These are phyloP conservation scores for Mycosarcoma mackinlayi DNA, from an alignment of 1,284 basidiomycete species.

Conservation along the genomic window DNA sequence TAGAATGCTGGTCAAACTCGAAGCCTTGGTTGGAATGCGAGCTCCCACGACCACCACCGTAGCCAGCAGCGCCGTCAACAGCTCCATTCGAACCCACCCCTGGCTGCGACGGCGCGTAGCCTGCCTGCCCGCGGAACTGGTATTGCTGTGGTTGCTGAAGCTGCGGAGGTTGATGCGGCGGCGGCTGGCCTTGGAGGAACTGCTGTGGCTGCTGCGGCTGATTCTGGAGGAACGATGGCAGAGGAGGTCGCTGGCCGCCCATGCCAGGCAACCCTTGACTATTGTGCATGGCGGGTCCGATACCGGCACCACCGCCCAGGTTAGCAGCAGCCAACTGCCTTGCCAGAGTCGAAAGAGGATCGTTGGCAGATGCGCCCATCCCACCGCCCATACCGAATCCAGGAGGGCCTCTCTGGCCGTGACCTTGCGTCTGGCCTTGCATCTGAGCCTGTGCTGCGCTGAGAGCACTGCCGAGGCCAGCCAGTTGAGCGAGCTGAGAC, in stretches of 20 bases:
- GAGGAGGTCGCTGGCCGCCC: conserved; percentile 23
- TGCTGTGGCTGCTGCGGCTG: conserved; percentile 28
- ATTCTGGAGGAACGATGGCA: conserved; percentile 35
- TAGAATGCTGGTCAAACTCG: conserved; percentile 26
- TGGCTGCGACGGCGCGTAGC: conserved; percentile 9
- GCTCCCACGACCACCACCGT: conserved; percentile 12
- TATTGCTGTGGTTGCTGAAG: conserved; percentile 11
- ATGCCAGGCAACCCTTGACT: conserved; percentile 10
- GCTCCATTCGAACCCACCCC: conserved; percentile 15
- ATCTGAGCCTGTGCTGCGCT: conserved; percentile 49
- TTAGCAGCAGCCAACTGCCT: conserved; percentile 52
- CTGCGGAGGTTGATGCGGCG: conserved; percentile 19
- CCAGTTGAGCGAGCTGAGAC: conserved; percentile 54
- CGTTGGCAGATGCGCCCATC: conserved; percentile 23
- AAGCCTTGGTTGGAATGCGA: conserved; percentile 31
- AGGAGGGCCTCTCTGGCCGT: conserved; percentile 13
- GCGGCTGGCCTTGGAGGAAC: conserved; percentile 2
- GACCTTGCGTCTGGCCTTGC: conserved; percentile 32
- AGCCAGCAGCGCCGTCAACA: conserved; percentile 3
- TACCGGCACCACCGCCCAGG: conserved; percentile 10
- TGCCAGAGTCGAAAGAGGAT: conserved; percentile 46
- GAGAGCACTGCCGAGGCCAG: conserved; percentile 50
- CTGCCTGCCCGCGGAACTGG: conserved; percentile 17
- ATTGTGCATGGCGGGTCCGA: conserved; percentile 1
- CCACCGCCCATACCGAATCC: conserved; percentile 19